Percentiles rank a stretch among this genome's conserved stretches.
phyloP scores from a whole-genome alignment of 2,329 filamentous ascomycete genomes.

The Colletotrichum costaricense region DNA sequence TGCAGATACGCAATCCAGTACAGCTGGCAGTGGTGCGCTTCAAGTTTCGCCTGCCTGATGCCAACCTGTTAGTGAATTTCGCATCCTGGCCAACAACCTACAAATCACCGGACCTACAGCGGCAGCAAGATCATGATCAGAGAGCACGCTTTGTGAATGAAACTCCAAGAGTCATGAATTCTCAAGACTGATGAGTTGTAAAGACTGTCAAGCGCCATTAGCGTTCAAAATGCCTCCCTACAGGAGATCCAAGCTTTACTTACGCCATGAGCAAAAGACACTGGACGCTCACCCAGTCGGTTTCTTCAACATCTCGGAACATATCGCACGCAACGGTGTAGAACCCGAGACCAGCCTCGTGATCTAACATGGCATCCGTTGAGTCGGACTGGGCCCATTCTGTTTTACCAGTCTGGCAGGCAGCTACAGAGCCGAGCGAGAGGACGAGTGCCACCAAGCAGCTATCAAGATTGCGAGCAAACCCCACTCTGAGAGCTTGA shows the following conservation, averaged over 20 bases:
- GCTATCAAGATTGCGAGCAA: background rate
- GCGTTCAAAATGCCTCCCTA: background rate
- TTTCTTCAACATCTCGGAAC: constrained; percentile 9
- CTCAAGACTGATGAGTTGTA: background rate
- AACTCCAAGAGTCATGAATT: background rate
- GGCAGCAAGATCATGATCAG: background rate
- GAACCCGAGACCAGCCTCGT: constrained; percentile 4
- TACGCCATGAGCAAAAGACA: constrained; percentile 29
- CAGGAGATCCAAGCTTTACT: constrained; percentile 23
- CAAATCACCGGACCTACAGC: background rate
- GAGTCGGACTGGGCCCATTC: constrained; percentile 10
- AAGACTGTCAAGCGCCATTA: background rate
- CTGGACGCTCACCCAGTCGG: constrained; percentile 22
- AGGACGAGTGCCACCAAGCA: constrained; percentile 18
- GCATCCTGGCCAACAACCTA: background rate
- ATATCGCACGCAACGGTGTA: constrained; percentile 17
- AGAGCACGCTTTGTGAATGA: background rate
- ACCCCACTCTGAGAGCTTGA: background rate
- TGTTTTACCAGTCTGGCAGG: background rate
- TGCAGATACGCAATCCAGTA: background rate
- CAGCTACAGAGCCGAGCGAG: constrained; percentile 15
- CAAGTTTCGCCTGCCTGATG: background rate
- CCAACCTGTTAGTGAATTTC: background rate
- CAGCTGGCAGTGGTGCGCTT: background rate
- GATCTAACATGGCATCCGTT: background rate